Conservation (phyloP, 352 stramenopile genomes). For the Pythium angustatum region DNA sequence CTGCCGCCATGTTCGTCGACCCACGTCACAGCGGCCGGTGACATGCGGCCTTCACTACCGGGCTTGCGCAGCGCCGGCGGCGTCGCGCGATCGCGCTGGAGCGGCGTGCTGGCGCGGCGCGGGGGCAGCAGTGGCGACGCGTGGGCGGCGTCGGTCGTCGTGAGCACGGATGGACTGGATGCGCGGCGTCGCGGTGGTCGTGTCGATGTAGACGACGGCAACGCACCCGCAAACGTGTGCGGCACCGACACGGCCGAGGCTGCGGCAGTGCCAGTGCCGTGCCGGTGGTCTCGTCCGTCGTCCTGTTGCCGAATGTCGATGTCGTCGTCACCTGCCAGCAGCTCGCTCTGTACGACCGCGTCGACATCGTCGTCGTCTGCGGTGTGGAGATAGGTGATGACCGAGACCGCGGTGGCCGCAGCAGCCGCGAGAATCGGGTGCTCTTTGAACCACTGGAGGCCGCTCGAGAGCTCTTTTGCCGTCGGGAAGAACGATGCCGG, state of each 20-base stretch:
- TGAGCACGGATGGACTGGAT: slow-evolving; percentile 11
- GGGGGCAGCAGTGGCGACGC: neutral
- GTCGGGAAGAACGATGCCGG: slow-evolving; percentile 84
- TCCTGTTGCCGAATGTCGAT: neutral
- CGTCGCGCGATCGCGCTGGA: slow-evolving; percentile 18
- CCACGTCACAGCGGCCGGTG: slow-evolving; percentile 74
- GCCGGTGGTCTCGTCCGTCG: neutral
- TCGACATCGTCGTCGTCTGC: slow-evolving; percentile 24
- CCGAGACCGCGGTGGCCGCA: slow-evolving; percentile 76
- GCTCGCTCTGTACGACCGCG: neutral
- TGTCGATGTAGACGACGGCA: too few species aligned
- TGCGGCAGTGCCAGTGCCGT: neutral
- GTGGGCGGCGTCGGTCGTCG: neutral
- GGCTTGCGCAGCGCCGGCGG: slow-evolving; percentile 28
- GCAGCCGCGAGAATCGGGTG: slow-evolving; percentile 79
- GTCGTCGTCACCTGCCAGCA: slow-evolving; percentile 1
- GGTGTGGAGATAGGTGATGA: slow-evolving; percentile 82
- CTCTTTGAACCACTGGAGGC: slow-evolving; percentile 85
- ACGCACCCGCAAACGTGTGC: too few species aligned
- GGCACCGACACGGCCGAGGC: too few species aligned
- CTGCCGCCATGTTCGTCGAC: slow-evolving; percentile 81
- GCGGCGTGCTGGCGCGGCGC: slow-evolving; percentile 24
- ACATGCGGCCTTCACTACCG: slow-evolving; percentile 39
- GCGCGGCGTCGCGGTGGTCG: slow-evolving; percentile 12
- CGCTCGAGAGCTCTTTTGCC: slow-evolving; percentile 79